Base-by-base conservation (phyloP, 768 basidiomycete genomes). In the Infundibulicybe gibba region DNA sequence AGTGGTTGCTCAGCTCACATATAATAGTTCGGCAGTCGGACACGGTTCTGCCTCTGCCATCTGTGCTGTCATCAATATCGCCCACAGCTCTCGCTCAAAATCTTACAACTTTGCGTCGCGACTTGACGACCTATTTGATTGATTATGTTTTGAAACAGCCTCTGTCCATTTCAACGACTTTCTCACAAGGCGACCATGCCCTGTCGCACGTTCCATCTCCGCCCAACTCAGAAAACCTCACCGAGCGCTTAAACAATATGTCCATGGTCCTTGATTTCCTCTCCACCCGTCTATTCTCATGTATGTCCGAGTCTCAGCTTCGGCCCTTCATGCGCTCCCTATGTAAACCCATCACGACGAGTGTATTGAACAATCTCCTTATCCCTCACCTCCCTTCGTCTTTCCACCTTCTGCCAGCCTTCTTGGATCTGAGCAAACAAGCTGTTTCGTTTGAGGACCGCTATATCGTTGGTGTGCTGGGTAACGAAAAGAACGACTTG, bases 311-410 rank as follows among this genome's bases (percentile, higher is more conserved):
- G 1, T 49, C 74, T 0, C 74, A 83, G 43, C 51, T 61, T 17
- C 56, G 64, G 8, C 52, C 59, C 2, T 84, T 91, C 52, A 61
- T 72, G n/a, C 74, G 68, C 25, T 77, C 79, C 12, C 65, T 94
- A 2, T 73, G 70, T 59, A 82, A 78, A 56, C 80, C 85, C 1
- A 54, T 87, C 14, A 76, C 77, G 3, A 71, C 68, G 4, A 77
- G 81, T 19, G 56, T 92, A 15, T 72, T 94, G 43, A 75, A 80
- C 41, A 72, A 80, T 51, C 65, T 94, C 31, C 72, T 94, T 38
- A 65, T 83, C 31, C 80, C 87, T 0, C 74, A 74, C n/a, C 67
- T 94, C 3, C 90, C 93, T 0, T 76, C 80, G 1, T 76, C 80
- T 2, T 73, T 87, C 40, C 65, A 74, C 5, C 66, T 63, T 5